Evolutionary conservation across 768 basidiomycete genomes (phyloP), one percentile per base, ranked within the genome.

Genomic region (Amanita fuliginea): DNA sequence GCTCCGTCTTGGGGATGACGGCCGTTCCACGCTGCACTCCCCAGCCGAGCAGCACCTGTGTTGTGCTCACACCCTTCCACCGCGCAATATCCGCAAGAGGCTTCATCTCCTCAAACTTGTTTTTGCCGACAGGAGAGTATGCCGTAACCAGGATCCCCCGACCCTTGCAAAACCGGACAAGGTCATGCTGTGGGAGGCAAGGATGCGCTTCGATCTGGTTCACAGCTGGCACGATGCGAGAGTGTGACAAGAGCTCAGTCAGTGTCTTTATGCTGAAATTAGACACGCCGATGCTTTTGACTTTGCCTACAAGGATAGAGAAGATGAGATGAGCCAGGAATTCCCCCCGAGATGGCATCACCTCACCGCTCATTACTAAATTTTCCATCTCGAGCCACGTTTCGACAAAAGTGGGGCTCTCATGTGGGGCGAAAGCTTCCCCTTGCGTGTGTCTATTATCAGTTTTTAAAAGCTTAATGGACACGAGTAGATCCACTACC

Each of bases 31-130:
- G 73, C 57, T 81, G 78, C 13, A 76, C 76, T 5, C 74, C 77
- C 83, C 83, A 85, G 54, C 76, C 69, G 14, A 85, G 64, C 24
- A 81, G 59, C 16, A 83, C 71, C 59, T 81, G 78, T 3, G 79
- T 76, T 1, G 66, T 56, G 1, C 69, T 64, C 13, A 56, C 58
- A 28, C 56, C 52, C 42, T 66, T 54, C 45, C 67, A 67, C 16
- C 61, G 53, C 1, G 72, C 71, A 7, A 75, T 56, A 1, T 37
- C 47, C 10, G 53, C 45, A 42, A 74, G 50, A 10, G 55, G 60
- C 1, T 61, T 49, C 50, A 74, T 63, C 14, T 62, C 60, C 42
- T 71, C 63, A 54, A 59, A 64, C 14, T 62, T 56, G 6, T 54
- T 53, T 7, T 57, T 67, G 52, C 71, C 74, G 13, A 74, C 56